Evolutionary conservation across 116 monocot species (phyloP), one percentile per base, ranked within the genome.

Genomic region (Posidonia oceanica): DNA sequence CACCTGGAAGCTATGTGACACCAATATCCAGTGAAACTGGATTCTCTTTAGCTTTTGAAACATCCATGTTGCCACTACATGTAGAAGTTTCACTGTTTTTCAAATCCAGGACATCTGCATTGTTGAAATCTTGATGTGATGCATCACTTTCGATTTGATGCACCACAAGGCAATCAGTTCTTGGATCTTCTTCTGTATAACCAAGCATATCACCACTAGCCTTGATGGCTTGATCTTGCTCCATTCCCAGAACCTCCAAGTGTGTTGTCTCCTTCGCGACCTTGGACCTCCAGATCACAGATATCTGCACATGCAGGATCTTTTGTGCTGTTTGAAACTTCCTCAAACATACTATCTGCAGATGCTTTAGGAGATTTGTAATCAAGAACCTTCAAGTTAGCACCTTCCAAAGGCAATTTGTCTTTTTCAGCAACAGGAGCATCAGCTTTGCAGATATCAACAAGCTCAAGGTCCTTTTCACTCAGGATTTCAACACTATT

Each of bases 151-250:
- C 23, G 11, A 11, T 61, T 14, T 29, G 23, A 29, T 4, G 22
- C 61, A 7, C 61, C 23, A 36, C 29, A 29, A 29, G 36, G 0
- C 14, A 61, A 61, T 61, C 36, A 61, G 8, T 14, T 61, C 61
- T 29, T 36, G 61, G 14, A 61, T 36, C 13, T 13, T 61, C 61
- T 61, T 61, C 14, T 61, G 23, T 23, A 61, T 61, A 13, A 61
- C 61, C 22, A 22, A 61, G 21, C 61, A 8, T 36, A 61, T 36
- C 61, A 61, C 61, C 36, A 61, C 61, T 61, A 61, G 14, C 61
- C 18, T 22, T 36, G 36, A 13, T 61, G 61, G 21, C 14, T 29
- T 36, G 14, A 61, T 61, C 61, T 29, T 61, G 61, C 21, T 61
- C 36, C 13, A 13, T 61, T 1, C 61, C 61, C 61, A 23, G 22